phyloP scores from a whole-genome alignment of 345 rosid genomes.

The Anastatica hierochuntica region DNA sequence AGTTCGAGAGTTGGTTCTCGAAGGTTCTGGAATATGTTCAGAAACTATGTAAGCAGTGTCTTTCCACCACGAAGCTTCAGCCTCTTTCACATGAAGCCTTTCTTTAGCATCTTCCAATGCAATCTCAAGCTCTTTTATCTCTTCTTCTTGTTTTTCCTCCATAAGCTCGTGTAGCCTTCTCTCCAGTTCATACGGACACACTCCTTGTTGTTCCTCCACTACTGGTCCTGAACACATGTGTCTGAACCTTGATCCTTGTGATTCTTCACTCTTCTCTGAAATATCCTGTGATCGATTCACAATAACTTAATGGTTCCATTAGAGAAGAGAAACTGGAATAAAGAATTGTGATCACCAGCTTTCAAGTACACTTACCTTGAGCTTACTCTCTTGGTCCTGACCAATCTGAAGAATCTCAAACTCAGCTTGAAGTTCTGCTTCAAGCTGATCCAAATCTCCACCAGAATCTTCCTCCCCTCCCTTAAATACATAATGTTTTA shows the following conservation, averaged over 20 bases:
- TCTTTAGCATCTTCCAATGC: constrained; percentile 33
- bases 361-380: too few relatives aligned
- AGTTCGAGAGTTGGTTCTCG: constrained; percentile 15
- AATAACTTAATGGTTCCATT: too few relatives aligned
- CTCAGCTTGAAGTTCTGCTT: constrained; percentile 71
- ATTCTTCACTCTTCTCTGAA: background rate
- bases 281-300: too few relatives aligned
- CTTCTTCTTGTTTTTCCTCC: constrained; percentile 55
- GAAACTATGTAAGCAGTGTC: constrained; percentile 49
- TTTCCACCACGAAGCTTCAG: constrained; percentile 72
- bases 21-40: constrained; percentile 31
- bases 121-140: constrained; percentile 54
- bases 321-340: too few relatives aligned
- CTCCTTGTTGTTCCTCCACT: constrained; percentile 16
- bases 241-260: background rate
- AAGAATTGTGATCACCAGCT: too few relatives aligned
- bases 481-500: constrained; percentile 16
- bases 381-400: too few relatives aligned
- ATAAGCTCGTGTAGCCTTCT: constrained; percentile 55
- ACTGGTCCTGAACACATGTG: background rate
- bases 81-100: constrained; percentile 48
- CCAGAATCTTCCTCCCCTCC: too few relatives aligned
- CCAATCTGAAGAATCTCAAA: constrained; percentile 48
- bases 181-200: constrained; percentile 57
- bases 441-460: constrained; percentile 55